phyloP scores from a whole-genome alignment of 2,329 filamentous ascomycete genomes.

The Cercospora brassicicola region DNA sequence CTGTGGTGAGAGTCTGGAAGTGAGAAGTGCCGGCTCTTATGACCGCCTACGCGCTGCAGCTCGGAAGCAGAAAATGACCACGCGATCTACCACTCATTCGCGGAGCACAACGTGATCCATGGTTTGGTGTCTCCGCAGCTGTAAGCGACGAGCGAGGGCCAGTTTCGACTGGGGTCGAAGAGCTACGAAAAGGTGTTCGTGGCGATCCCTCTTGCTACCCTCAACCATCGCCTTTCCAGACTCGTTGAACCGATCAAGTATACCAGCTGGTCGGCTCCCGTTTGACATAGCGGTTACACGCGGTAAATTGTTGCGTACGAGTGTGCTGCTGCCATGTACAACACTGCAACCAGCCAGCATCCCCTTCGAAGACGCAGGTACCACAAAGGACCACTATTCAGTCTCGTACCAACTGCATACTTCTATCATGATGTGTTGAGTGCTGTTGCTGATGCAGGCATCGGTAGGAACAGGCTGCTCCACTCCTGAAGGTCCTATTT shows the following conservation, averaged over 20 bases:
- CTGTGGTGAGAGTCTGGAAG: not conserved
- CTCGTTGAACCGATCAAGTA: not conserved
- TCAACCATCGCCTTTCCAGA: not conserved
- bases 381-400: not conserved
- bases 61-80: not conserved
- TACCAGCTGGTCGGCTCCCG: not conserved
- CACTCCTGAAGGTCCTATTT: not conserved
- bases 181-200: not conserved
- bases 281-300: constrained; percentile 17
- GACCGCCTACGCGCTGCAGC: not conserved
- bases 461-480: not conserved
- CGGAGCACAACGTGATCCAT: not conserved
- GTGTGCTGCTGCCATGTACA: not conserved
- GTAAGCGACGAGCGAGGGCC: not conserved
- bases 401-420: not conserved
- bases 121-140: not conserved
- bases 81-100: not conserved
- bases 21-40: not conserved
- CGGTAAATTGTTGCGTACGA: not conserved
- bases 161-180: not conserved
- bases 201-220: not conserved
- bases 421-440: not conserved
- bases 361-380: not conserved
- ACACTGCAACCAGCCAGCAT: not conserved
- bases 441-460: not conserved